Evolutionary conservation across 2,329 filamentous ascomycete genomes (phyloP), one percentile per base, ranked within the genome.

Genomic region (Nigrograna mackinnonii): DNA sequence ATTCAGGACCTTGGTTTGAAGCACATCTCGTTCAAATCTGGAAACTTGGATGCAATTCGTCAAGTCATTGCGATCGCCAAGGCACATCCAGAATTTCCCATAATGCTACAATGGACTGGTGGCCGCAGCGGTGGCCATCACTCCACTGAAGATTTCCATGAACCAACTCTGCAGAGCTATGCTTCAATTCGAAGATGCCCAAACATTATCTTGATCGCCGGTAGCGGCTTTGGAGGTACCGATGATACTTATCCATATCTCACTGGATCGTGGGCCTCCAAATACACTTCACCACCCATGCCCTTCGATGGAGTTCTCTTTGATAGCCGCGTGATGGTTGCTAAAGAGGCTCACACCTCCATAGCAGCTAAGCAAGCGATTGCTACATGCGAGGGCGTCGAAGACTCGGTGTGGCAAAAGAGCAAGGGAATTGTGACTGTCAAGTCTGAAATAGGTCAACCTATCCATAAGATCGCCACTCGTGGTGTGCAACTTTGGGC

Each of bases 381-480:
- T 58, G 85, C 89, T 28, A 89, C 91, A 47, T 90, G 91, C 4
- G 82, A 85, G 46, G 91, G 91, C 66, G 77, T 96, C 24, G 86
- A 87, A 37, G 91, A 96, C 62, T 70, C 69, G 48, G 80, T 92
- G 54, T 96, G 91, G 91, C 91, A 96, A 72, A 85, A 91, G 73
- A 95, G 90, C 4, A 96, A 96, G 77, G 52, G 47, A 11, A 83
- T 96, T 46, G 89, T 96, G 57, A 96, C 91, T n/a, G 91, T 96
- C 35, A 82, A 89, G 49, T 96, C 91, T 1, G 91, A 96, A 73
- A 96, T 96, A 91, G 91, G 91, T 32, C 90, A 96, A 76, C 91
- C 91, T 7, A 96, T 96, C 48, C 91, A 96, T 77, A 96, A 96
- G 76, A 82, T 96, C 46, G 91, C 91, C 18, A 96, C 91, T 31